phyloP scores from a whole-genome alignment of 2,329 filamentous ascomycete genomes.

The Aphanocladium album region DNA sequence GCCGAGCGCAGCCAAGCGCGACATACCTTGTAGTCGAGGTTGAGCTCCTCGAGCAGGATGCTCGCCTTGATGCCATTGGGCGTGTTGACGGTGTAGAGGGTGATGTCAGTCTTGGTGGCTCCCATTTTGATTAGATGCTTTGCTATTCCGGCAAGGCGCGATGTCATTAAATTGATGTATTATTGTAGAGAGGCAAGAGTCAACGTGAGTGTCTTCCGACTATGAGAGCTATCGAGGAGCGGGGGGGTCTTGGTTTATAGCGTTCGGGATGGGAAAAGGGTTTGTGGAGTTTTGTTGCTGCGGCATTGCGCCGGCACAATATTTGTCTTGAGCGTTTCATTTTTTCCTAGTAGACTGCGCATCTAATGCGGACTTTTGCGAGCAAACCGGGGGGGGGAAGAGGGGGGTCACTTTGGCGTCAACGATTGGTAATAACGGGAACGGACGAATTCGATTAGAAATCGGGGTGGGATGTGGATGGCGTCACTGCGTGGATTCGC shows the following conservation, averaged over 20 bases:
- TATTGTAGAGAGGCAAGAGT: too few relatives aligned
- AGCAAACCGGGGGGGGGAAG: too few relatives aligned
- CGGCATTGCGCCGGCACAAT: background rate
- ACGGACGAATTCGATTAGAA: constrained; percentile 9
- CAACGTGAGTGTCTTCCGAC: too few relatives aligned
- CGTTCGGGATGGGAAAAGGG: background rate
- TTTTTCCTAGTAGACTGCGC: background rate
- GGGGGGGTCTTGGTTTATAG: background rate
- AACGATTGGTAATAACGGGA: constrained; percentile 8
- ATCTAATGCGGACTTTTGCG: background rate
- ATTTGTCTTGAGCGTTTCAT: background rate
- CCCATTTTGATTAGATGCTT: constrained; percentile 26
- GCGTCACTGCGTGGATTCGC: background rate
- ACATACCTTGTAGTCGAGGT: constrained; percentile 68
- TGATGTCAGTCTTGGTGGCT: constrained; percentile 54
- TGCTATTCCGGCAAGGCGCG: constrained; percentile 21
- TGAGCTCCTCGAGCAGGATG: constrained; percentile 80
- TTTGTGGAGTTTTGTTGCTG: background rate
- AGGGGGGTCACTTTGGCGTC: background rate
- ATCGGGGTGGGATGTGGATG: background rate
- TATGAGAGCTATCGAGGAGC: too few relatives aligned
- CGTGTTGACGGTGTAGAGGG: constrained; percentile 75
- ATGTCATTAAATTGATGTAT: constrained; percentile 20
- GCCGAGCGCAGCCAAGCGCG: background rate
- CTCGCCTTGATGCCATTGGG: constrained; percentile 89